A percentile compares a stretch with the other conserved stretches of the same genome.
These are phyloP conservation scores for Ogataea thermomethanolica DNA, from an alignment of 805 yeast genomes.

Conservation along the genomic window DNA sequence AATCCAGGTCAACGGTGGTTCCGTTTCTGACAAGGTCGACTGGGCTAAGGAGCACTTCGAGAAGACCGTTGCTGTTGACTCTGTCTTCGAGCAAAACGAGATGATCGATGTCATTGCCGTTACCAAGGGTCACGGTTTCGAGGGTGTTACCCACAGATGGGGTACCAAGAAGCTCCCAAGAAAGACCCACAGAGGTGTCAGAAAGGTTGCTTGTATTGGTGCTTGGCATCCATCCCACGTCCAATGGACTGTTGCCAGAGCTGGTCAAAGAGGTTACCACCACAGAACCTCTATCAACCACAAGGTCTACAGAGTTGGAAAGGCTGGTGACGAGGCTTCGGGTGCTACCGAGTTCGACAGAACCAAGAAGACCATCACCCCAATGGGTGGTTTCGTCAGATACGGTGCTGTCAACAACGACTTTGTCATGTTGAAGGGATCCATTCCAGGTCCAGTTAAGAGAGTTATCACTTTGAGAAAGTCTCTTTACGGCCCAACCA, in stretches of 20 bases:
- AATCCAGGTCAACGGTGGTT: slow-evolving; percentile 99
- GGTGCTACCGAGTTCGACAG: slow-evolving; percentile 99
- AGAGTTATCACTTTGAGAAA: slow-evolving; percentile 98
- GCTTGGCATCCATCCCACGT: slow-evolving; percentile 99
- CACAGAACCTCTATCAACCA: slow-evolving; percentile 99
- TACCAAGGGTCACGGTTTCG: slow-evolving; percentile 99
- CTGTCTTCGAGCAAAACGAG: slow-evolving; percentile 98
- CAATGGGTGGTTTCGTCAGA: slow-evolving; percentile 99
- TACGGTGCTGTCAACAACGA: slow-evolving; percentile 98
- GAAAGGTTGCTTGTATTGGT: slow-evolving; percentile 99
- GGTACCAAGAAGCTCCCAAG: slow-evolving; percentile 99
- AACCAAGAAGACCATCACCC: slow-evolving; percentile 99
- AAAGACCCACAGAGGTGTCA: slow-evolving; percentile 99
- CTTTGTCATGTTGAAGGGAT: slow-evolving; percentile 96
- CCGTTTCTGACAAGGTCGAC: slow-evolving; percentile 93
- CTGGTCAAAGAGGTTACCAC: slow-evolving; percentile 99
- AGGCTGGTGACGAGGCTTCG: slow-evolving; percentile 88
- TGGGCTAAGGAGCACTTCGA: slow-evolving; percentile 99
- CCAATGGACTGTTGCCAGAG: slow-evolving; percentile 99
- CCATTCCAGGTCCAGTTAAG: slow-evolving; percentile 99
- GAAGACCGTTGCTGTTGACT: slow-evolving; percentile 94
- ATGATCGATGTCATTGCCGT: slow-evolving; percentile 98
- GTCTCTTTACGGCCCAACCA: slow-evolving; percentile 95
- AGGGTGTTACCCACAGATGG: slow-evolving; percentile 99
- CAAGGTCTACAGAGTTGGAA: slow-evolving; percentile 99